These are phyloP conservation scores for Gloeostereum incarnatum DNA, from an alignment of 768 basidiomycete species.

Conservation along the genomic window DNA sequence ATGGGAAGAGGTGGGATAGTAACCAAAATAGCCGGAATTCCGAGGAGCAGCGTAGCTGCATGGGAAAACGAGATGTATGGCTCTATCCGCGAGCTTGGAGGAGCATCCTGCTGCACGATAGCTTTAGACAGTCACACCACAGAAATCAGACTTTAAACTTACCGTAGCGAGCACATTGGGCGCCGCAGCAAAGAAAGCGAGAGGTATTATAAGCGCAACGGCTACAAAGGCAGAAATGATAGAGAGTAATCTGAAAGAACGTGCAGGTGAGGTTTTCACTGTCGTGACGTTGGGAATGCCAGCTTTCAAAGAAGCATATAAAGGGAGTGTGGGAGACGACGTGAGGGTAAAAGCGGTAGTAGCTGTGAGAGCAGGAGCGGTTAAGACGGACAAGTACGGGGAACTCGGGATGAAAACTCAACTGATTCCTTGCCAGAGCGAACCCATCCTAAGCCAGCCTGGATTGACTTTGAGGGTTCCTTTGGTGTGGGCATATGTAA, in stretches of 20 bases:
- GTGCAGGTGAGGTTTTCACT: slow-evolving; percentile 34
- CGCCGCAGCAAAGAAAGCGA: slow-evolving; percentile 42
- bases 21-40: slow-evolving; percentile 49
- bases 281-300: slow-evolving; percentile 25
- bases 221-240: slow-evolving; percentile 38
- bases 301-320: slow-evolving; percentile 53
- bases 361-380: slow-evolving; percentile 22
- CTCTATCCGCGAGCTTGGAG: slow-evolving; percentile 16
- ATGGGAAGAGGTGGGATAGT: slow-evolving; percentile 45
- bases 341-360: slow-evolving; percentile 57
- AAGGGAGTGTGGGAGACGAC: slow-evolving; percentile 52
- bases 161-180: slow-evolving; percentile 29
- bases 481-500: slow-evolving; percentile 40
- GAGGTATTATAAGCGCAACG: slow-evolving; percentile 43
- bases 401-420: slow-evolving; percentile 17
- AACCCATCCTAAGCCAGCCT: slow-evolving; percentile 30
- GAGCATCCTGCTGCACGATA: slow-evolving; percentile 18
- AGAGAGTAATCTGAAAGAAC: slow-evolving; percentile 53
- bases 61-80: slow-evolving; percentile 32
- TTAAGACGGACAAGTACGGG: slow-evolving; percentile 1
- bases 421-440: slow-evolving; percentile 61
- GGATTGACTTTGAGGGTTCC: slow-evolving; percentile 28
- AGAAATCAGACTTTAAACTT: slow-evolving; percentile 9
- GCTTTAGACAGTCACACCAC: slow-evolving; percentile 4
- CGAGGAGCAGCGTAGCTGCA: slow-evolving; percentile 43